Conservation (phyloP, 2,329 filamentous ascomycete genomes). For the Cladophialophora yegresii region DNA sequence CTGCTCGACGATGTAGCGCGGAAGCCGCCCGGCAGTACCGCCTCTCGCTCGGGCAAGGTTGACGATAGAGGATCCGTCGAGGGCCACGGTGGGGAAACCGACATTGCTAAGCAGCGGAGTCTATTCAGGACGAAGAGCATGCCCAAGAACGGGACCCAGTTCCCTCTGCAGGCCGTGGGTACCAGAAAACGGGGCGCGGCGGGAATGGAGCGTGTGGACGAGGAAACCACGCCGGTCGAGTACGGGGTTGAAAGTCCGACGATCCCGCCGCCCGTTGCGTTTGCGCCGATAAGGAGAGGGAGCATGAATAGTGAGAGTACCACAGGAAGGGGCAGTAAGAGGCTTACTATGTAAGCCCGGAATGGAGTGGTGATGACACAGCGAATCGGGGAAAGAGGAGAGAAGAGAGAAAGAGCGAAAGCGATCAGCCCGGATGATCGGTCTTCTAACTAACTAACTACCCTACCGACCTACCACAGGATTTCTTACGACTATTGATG, state of each 20-base stretch:
- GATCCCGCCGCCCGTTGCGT: slow-evolving; percentile 1
- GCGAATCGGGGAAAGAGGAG: background rate
- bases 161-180: slow-evolving; percentile 20
- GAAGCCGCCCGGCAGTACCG: slow-evolving; percentile 25
- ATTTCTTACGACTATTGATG: background rate
- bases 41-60: slow-evolving; percentile 5
- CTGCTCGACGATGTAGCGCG: slow-evolving; percentile 36
- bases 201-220: slow-evolving; percentile 7
- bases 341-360: slow-evolving; percentile 9
- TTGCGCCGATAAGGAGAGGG: background rate
- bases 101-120: slow-evolving; percentile 22
- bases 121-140: slow-evolving; percentile 27
- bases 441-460: background rate
- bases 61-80: slow-evolving; percentile 23
- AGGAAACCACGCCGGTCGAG: slow-evolving; percentile 6
- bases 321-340: slow-evolving; percentile 4
- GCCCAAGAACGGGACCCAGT: slow-evolving; percentile 21
- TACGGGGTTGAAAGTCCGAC: slow-evolving; percentile 9
- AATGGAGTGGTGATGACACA: background rate
- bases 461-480: background rate
- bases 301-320: background rate
- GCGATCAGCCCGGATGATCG: background rate
- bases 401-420: background rate
- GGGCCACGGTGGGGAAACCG: slow-evolving; percentile 23
- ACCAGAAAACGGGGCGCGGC: background rate